These are phyloP conservation scores for Ogataea trehalophila DNA, from an alignment of 805 yeast species.

Conservation along the genomic window DNA sequence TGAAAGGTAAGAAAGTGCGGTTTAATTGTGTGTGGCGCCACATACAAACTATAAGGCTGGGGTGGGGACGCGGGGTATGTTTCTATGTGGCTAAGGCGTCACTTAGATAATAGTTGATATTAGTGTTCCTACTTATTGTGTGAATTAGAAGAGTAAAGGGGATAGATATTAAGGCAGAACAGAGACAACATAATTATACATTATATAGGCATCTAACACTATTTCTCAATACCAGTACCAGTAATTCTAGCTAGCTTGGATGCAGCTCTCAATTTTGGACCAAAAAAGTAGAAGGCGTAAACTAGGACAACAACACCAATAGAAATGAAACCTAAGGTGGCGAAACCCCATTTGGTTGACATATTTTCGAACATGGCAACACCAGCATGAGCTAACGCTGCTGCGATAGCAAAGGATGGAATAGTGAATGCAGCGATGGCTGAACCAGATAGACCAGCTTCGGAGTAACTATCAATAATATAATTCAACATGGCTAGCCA, in stretches of 20 bases:
- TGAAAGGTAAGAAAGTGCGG: too few species aligned
- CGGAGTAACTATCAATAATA: conserved; percentile 32
- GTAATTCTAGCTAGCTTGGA: conserved; percentile 27
- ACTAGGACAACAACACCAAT: conserved; percentile 30
- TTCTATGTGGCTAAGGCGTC: too few species aligned
- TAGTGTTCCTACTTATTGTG: too few species aligned
- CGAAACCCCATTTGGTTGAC: conserved; percentile 34
- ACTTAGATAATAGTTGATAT: too few species aligned
- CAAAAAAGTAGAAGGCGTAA: conserved; percentile 32
- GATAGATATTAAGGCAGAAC: too few species aligned
- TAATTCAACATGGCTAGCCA: conserved; percentile 34
- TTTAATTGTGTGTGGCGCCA: too few species aligned
- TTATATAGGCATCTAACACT: too few species aligned
- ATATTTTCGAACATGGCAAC: conserved; percentile 34
- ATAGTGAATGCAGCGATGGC: conserved; percentile 35
- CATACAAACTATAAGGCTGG: too few species aligned
- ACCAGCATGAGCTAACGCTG: conserved; percentile 33
- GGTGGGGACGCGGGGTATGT: too few species aligned
- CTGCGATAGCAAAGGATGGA: conserved; percentile 34
- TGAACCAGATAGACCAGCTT: conserved; percentile 29
- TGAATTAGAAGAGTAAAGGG: too few species aligned
- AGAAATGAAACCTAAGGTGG: conserved; percentile 31
- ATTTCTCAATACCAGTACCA: background rate
- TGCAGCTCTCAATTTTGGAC: conserved; percentile 25
- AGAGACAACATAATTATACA: too few species aligned